Evolutionary conservation across 495 filamentous ascomycete genomes (phyloP).

Genomic region (Hyphodiscus hymeniophilus): DNA sequence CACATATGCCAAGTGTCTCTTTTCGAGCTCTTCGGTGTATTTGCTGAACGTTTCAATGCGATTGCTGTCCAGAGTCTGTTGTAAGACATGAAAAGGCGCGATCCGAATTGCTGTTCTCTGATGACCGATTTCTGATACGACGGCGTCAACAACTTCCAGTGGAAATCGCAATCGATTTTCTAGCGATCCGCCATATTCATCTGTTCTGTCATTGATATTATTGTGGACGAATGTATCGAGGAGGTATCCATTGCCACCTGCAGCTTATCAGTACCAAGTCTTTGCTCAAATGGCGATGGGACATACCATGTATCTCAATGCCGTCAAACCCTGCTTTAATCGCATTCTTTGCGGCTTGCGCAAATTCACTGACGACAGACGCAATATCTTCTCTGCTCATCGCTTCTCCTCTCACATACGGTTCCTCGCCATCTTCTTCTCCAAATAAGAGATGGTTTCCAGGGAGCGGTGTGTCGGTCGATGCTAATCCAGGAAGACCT

Average conservation of each 20-base stretch:
- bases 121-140: slow-evolving; percentile 36
- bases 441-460: too few relatives aligned
- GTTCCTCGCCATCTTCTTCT: not conserved
- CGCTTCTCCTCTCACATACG: not conserved
- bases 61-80: not conserved
- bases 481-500: too few relatives aligned
- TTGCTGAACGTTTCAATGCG: not conserved
- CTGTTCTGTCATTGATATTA: slow-evolving; percentile 42
- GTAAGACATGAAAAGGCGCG: not conserved
- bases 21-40: not conserved
- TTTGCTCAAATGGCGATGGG: too few relatives aligned
- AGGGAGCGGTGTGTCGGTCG: too few relatives aligned
- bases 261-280: too few relatives aligned
- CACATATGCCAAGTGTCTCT: slow-evolving; percentile 1
- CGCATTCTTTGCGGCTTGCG: not conserved
- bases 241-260: slow-evolving; percentile 4
- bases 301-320: not conserved
- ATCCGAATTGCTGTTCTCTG: slow-evolving; percentile 1
- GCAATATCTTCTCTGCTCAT: not conserved
- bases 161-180: slow-evolving; percentile 52
- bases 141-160: slow-evolving; percentile 44
- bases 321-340: not conserved
- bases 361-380: not conserved
- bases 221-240: not conserved
- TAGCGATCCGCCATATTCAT: slow-evolving; percentile 52